Percentiles rank a stretch among this genome's conserved stretches.
Conservation (phyloP, 805 yeast species). For the Metschnikowia cerradonensis region DNA sequence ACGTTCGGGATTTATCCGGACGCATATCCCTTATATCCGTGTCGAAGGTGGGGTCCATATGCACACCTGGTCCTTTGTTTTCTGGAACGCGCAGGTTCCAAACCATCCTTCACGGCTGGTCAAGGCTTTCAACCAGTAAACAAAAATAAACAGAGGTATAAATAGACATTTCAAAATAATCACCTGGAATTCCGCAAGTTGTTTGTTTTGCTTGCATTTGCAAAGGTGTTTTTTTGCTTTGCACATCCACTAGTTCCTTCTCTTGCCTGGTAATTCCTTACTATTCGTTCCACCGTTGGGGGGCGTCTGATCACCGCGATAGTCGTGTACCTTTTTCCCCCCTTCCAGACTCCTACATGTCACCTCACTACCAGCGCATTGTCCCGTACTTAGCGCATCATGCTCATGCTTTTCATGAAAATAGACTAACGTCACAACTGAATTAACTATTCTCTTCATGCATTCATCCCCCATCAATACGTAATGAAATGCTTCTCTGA, state of each 20-base stretch:
- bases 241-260: neutral
- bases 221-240: neutral
- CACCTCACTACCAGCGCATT: neutral
- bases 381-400: neutral
- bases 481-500: too few relatives aligned
- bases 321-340: neutral
- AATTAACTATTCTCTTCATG: neutral
- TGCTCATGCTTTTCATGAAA: neutral
- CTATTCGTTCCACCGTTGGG: neutral
- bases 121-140: constrained; percentile 1
- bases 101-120: neutral
- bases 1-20: neutral
- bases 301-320: neutral
- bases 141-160: neutral
- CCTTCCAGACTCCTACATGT: neutral
- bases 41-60: neutral
- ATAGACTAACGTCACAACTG: neutral
- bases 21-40: constrained; percentile 3
- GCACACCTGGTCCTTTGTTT: neutral
- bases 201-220: neutral
- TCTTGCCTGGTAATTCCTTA: neutral
- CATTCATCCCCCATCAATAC: too few relatives aligned
- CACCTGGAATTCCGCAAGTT: too few relatives aligned
- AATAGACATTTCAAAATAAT: neutral
- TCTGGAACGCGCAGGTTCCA: neutral